Percentiles rank a stretch among this genome's conserved stretches.
phyloP scores from a whole-genome alignment of 2,329 filamentous ascomycete genomes.

The Keithomyces neogunnii region DNA sequence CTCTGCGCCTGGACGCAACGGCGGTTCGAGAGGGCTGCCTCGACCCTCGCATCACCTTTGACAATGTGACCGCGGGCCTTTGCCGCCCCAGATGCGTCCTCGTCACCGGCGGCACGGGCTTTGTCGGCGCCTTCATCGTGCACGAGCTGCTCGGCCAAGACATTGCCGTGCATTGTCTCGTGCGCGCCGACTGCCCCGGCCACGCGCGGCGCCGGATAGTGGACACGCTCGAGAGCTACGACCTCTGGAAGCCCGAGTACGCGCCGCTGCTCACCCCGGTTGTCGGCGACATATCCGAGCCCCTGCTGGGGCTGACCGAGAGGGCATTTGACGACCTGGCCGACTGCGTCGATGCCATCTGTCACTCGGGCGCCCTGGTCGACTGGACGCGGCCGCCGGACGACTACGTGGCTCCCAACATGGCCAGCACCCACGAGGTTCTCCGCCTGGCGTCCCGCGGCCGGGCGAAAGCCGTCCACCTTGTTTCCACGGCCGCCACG shows the following conservation, averaged over 20 bases:
- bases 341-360: conserved; percentile 6
- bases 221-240: too few relatives aligned
- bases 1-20: background rate
- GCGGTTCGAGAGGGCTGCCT: background rate
- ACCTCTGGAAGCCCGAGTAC: too few relatives aligned
- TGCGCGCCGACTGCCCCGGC: background rate
- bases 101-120: background rate
- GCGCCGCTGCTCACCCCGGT: too few relatives aligned
- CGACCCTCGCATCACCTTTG: background rate
- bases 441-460: conserved; percentile 8
- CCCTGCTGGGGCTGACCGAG: background rate
- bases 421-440: conserved; percentile 9
- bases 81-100: background rate
- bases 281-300: too few relatives aligned
- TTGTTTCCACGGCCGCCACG: conserved; percentile 8
- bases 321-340: conserved; percentile 4
- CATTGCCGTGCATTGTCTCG: background rate
- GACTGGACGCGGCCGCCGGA: conserved; percentile 9
- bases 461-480: conserved; percentile 6
- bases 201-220: too few relatives aligned
- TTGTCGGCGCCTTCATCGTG: background rate
- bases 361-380: conserved; percentile 7
- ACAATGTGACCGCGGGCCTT: background rate
- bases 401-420: conserved; percentile 8
- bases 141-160: background rate